Evolutionary conservation across 2,329 filamentous ascomycete genomes (phyloP).

Genomic region (Nannizzia gypsea): DNA sequence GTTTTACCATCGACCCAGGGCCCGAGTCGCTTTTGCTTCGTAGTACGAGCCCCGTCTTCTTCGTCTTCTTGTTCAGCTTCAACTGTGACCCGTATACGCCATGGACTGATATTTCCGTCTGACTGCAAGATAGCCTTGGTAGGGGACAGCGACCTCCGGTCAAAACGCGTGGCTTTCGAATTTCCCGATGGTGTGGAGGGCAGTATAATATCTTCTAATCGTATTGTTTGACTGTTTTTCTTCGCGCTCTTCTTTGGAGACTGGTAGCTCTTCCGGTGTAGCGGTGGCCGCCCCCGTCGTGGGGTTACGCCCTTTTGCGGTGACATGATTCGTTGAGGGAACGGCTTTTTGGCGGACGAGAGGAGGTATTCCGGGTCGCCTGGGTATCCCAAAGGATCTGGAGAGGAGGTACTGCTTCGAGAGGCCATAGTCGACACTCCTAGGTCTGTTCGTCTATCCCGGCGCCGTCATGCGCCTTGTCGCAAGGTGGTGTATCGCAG

Average conservation of each 20-base stretch:
- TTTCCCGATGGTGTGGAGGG: constrained; percentile 24
- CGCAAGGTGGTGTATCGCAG: background rate
- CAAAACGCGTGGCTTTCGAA: constrained; percentile 18
- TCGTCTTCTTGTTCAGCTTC: constrained; percentile 37
- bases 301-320: constrained; percentile 27
- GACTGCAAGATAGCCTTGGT: constrained; percentile 24
- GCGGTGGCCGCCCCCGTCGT: constrained; percentile 18
- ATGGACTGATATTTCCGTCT: constrained; percentile 35
- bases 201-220: constrained; percentile 33
- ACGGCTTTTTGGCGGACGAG: constrained; percentile 31
- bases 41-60: constrained; percentile 27
- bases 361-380: constrained; percentile 33
- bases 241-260: constrained; percentile 7
- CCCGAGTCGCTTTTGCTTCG: constrained; percentile 19
- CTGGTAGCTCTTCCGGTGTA: constrained; percentile 1
- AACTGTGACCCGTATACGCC: constrained; percentile 38
- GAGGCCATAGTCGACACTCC: constrained; percentile 20
- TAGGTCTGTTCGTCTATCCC: background rate
- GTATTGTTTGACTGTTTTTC: constrained; percentile 30
- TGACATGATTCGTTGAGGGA: constrained; percentile 29
- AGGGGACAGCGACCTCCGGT: constrained; percentile 22
- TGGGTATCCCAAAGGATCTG: constrained; percentile 32
- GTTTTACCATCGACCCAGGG: constrained; percentile 22
- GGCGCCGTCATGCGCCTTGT: background rate
- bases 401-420: constrained; percentile 31